phyloP scores from a whole-genome alignment of 2,329 filamentous ascomycete species.

The Periconia macrospinosa region DNA sequence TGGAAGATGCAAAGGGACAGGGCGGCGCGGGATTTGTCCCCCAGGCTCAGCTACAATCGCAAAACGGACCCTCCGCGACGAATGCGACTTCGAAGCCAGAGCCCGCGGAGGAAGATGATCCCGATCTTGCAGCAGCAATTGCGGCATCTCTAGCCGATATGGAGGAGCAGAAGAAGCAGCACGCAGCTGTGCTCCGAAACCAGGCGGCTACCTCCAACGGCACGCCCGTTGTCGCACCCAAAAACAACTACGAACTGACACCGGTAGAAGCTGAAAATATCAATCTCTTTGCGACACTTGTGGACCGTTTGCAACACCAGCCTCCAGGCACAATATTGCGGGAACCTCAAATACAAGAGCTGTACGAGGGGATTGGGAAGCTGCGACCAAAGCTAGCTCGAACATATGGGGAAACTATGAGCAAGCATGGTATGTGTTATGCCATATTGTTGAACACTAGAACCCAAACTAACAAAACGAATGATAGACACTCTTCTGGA shows the following conservation, averaged over 20 bases:
- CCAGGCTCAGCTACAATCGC: constrained; percentile 56
- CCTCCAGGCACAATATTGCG: constrained; percentile 93
- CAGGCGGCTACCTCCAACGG: constrained; percentile 63
- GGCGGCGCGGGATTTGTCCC: constrained; percentile 71
- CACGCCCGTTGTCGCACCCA: constrained; percentile 62
- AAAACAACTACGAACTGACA: constrained; percentile 92
- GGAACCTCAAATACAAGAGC: constrained; percentile 95
- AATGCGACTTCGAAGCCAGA: constrained; percentile 41
- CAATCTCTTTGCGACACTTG: constrained; percentile 89
- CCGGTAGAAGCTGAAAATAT: constrained; percentile 96
- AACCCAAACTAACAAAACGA: background rate
- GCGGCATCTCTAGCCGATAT: constrained; percentile 93
- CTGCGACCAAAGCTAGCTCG: constrained; percentile 90
- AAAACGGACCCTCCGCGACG: constrained; percentile 33
- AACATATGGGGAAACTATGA: constrained; percentile 98
- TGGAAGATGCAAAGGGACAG: constrained; percentile 85
- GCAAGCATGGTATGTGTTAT: constrained; percentile 79
- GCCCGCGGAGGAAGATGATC: constrained; percentile 79
- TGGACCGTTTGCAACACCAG: constrained; percentile 92
- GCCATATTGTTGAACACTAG: background rate
- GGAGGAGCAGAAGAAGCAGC: constrained; percentile 95
- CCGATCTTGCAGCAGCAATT: constrained; percentile 91
- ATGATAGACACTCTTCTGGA: constrained; percentile 82
- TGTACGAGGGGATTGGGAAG: constrained; percentile 96
- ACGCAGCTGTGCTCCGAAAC: constrained; percentile 80